Percentiles rank a stretch among this genome's conserved stretches.
These are phyloP conservation scores for Penicillium sp. DNA, from an alignment of 2,329 filamentous ascomycete species.

Conservation along the genomic window DNA sequence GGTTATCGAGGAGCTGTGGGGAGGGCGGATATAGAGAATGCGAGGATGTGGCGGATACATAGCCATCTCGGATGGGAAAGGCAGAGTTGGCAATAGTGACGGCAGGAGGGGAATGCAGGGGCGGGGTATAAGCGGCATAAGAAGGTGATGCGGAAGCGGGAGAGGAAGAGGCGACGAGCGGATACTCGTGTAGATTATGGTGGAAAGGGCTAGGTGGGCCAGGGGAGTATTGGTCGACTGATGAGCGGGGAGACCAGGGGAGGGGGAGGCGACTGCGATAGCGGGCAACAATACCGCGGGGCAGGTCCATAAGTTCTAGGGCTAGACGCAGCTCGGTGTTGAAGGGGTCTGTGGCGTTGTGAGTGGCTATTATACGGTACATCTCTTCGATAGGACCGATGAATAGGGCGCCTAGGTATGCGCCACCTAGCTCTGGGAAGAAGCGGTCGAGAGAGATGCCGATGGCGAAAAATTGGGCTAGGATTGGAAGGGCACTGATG, in stretches of 20 bases:
- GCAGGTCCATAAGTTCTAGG: conserved; percentile 68
- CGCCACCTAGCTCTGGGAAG: conserved; percentile 85
- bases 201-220: conserved; percentile 38
- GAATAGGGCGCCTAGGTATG: conserved; percentile 80
- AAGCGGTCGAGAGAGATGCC: conserved; percentile 85
- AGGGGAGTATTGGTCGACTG: conserved; percentile 40
- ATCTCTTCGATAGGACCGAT: conserved; percentile 84
- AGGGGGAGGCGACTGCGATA: conserved; percentile 71
- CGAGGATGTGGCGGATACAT: conserved; percentile 36
- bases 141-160: conserved; percentile 40
- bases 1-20: conserved; percentile 37
- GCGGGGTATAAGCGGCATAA: conserved; percentile 43
- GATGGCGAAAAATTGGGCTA: conserved; percentile 88
- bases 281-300: conserved; percentile 66
- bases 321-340: conserved; percentile 62
- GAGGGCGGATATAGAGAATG: conserved; percentile 39
- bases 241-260: conserved; percentile 56
- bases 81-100: conserved; percentile 41
- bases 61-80: conserved; percentile 36
- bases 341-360: conserved; percentile 61
- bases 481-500: conserved; percentile 74
- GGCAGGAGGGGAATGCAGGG: conserved; percentile 42
- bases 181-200: conserved; percentile 33
- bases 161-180: conserved; percentile 37
- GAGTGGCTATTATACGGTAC: conserved; percentile 68